Evolutionary conservation across 306 rosid genomes (phyloP), one percentile per base, ranked within the genome.

Genomic region (Prunus davidiana): DNA sequence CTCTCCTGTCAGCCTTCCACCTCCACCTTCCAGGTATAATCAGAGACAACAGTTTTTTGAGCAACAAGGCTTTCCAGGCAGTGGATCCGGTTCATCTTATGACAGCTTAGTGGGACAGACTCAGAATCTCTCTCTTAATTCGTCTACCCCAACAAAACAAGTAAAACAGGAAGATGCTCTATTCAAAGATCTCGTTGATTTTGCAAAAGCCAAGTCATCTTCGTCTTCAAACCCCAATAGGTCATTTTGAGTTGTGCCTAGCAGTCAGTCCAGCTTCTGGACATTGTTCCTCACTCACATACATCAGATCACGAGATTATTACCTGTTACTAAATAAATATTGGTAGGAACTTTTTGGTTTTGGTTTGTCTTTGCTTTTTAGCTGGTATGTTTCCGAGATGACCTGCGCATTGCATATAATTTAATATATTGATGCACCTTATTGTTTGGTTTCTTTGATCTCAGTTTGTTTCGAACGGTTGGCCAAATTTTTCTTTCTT

Each of bases 11-110:
- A 57, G 75, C 72, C 81, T 90, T 79, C 98, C 97, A 28, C 96
- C 97, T 22, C 98, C 96, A 13, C 97, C 97, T 58, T 80, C 93
- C 4, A 89, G 75, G 79, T 76, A 85, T 74, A 88, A 92, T 69
- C 93, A 90, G 77, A 89, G 97, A 71, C 97, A 92, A 55, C 96
- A 92, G 67, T 87, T 84, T 86, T 92, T 95, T 19, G 96, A 90
- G 77, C 84, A 87, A 64, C 86, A 86, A 20, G 11, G 57, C 67
- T 70, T 67, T 65, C 22, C 84, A 22, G 74, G 76, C 61, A 64
- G 79, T 16, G 91, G 87, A 69, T 85, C 94, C 22, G 74, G 88
- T 82, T 85, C 96, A 8, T 88, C 98, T 34, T 65, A 78, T 60
- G 97, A 96, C 80, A 84, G 86, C 81, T 85, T 92, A 86, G 89